A percentile compares a stretch with the other conserved stretches of the same genome.
Conservation (phyloP, 768 basidiomycete species). For the Guyanaporus albipodus region DNA sequence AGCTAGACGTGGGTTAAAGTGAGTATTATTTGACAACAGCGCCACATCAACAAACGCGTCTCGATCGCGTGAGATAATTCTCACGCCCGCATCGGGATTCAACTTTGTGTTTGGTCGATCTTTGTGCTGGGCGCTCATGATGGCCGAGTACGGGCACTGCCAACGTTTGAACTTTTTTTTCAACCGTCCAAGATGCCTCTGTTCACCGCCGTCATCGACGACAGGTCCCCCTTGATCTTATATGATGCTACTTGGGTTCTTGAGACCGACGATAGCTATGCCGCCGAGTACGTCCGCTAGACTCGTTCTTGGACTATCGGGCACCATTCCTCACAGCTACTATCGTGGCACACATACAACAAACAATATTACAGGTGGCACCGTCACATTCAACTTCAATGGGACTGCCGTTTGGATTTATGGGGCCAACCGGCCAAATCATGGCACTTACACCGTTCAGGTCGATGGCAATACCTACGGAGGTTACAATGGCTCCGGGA, state of each 20-base stretch:
- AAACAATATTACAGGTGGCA: slow-evolving; percentile 31
- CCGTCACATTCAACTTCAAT: slow-evolving; percentile 43
- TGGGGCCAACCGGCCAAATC: slow-evolving; percentile 46
- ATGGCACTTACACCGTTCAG: slow-evolving; percentile 43
- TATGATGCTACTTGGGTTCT: slow-evolving; percentile 25
- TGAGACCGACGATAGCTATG: slow-evolving; percentile 13
- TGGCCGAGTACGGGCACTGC: too few relatives aligned
- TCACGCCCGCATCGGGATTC: too few relatives aligned
- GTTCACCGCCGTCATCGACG: slow-evolving; percentile 23
- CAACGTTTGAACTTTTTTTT: too few relatives aligned
- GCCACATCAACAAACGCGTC: slow-evolving; percentile 26
- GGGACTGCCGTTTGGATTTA: slow-evolving; percentile 47
- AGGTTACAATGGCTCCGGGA: slow-evolving; percentile 28
- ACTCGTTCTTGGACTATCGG: not conserved
- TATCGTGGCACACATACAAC: slow-evolving; percentile 38
- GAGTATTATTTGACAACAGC: slow-evolving; percentile 23
- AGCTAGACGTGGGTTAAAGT: slow-evolving; percentile 4
- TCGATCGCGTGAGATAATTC: slow-evolving; percentile 17
- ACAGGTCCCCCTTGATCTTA: slow-evolving; percentile 31
- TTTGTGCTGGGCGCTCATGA: too few relatives aligned
- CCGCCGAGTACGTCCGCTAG: slow-evolving; percentile 14
- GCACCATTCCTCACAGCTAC: slow-evolving; percentile 24
- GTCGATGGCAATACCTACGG: slow-evolving; percentile 35
- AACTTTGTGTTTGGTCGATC: too few relatives aligned
- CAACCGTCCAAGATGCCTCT: slow-evolving; percentile 28